A percentile compares a stretch with the other conserved stretches of the same genome.
These are phyloP conservation scores for Rhizophora apiculata DNA, from an alignment of 345 rosid species.

Conservation along the genomic window DNA sequence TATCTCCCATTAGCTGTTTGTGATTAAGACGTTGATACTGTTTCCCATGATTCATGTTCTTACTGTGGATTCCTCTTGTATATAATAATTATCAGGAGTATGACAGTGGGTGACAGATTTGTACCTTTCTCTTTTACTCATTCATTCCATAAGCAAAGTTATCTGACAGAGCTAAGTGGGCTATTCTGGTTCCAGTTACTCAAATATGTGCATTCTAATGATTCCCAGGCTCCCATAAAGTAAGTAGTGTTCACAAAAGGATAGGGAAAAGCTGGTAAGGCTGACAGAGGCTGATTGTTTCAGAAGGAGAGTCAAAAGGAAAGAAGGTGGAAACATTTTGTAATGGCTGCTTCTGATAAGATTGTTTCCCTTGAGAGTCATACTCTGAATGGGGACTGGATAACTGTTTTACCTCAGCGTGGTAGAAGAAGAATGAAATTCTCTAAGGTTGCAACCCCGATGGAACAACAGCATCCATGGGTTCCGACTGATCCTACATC, in stretches of 20 bases:
- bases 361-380: constrained; percentile 24
- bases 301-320: background rate
- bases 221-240: background rate
- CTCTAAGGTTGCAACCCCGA: constrained; percentile 18
- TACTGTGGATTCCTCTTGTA: no score
- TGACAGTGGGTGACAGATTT: background rate
- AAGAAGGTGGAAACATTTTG: background rate
- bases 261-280: background rate
- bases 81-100: no score
- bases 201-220: background rate
- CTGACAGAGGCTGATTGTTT: no score
- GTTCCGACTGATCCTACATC: constrained; percentile 45
- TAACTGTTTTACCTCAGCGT: constrained; percentile 57
- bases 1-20: no score
- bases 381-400: constrained; percentile 60
- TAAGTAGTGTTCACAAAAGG: background rate
- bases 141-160: background rate
- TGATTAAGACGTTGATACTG: no score
- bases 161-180: background rate
- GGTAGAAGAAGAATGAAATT: constrained; percentile 41
- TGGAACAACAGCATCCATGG: constrained; percentile 46
- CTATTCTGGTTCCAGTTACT: background rate
- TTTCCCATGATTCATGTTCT: no score
- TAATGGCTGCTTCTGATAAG: constrained; percentile 49
- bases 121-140: background rate